Conservation (phyloP, 179 eudicot genomes). For the Silene noctiflora region DNA sequence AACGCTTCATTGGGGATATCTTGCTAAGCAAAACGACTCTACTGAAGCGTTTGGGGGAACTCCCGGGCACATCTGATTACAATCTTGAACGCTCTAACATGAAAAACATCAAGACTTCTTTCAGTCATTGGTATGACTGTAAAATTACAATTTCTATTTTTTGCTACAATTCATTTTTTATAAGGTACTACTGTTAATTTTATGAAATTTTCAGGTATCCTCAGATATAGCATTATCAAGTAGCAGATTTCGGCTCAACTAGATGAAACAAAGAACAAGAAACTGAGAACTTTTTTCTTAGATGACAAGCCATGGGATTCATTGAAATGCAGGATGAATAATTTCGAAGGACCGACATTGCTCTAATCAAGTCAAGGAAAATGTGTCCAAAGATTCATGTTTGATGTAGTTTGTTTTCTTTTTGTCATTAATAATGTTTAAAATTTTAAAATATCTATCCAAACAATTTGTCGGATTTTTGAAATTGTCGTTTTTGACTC, state of each 20-base stretch:
- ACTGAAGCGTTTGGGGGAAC: constrained; percentile 41
- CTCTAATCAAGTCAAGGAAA: background rate
- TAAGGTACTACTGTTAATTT: too few relatives aligned
- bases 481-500: background rate
- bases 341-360: background rate
- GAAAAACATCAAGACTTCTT: background rate
- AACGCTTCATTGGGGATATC: constrained; percentile 28
- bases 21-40: background rate
- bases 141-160: background rate
- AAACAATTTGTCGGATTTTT: background rate
- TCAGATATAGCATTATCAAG: background rate
- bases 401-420: background rate
- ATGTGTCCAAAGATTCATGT: background rate
- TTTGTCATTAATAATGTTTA: background rate
- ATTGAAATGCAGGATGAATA: background rate
- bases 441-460: background rate
- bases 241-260: too few relatives aligned
- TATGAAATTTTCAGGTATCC: background rate
- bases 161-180: background rate
- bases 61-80: constrained; percentile 28
- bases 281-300: too few relatives aligned
- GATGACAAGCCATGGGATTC: background rate
- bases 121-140: background rate
- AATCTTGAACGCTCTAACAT: background rate
- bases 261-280: too few relatives aligned